Conservation (phyloP, 805 yeast genomes). For the Pichia cephalocereana region DNA sequence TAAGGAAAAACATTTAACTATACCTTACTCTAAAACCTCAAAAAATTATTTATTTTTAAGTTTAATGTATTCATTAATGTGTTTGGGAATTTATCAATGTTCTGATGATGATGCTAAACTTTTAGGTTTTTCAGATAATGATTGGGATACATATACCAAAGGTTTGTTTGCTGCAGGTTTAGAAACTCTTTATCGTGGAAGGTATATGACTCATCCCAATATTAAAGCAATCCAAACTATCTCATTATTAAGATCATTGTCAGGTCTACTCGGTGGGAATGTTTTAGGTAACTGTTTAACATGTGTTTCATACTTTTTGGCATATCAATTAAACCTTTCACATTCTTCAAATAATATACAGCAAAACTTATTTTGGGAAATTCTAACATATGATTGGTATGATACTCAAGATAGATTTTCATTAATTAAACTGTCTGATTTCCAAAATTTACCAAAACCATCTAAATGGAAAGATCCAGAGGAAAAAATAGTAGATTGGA, state of each 20-base stretch:
- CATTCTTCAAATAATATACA: slow-evolving; percentile 3
- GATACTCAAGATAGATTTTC: slow-evolving; percentile 22
- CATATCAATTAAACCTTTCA: slow-evolving; percentile 21
- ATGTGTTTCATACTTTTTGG: slow-evolving; percentile 15
- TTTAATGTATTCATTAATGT: slow-evolving; percentile 24
- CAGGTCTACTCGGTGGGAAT: slow-evolving; percentile 24
- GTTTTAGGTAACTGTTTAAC: slow-evolving; percentile 19
- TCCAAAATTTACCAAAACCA: slow-evolving; percentile 19
- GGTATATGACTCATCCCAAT: slow-evolving; percentile 25
- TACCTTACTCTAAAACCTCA: slow-evolving; percentile 17
- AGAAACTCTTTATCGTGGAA: slow-evolving; percentile 26
- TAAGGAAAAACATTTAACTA: slow-evolving; percentile 20
- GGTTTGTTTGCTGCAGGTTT: slow-evolving; percentile 23
- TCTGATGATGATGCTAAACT: slow-evolving; percentile 13
- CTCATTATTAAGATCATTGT: slow-evolving; percentile 20
- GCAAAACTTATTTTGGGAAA: slow-evolving; percentile 22
- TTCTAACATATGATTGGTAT: slow-evolving; percentile 26
- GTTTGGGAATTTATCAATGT: slow-evolving; percentile 23
- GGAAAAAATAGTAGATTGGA: slow-evolving; percentile 12
- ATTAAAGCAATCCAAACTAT: slow-evolving; percentile 21
- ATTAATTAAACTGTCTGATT: slow-evolving; percentile 14
- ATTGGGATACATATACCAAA: slow-evolving; percentile 22
- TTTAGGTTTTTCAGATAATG: slow-evolving; percentile 17
- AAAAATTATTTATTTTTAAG: slow-evolving; percentile 23
- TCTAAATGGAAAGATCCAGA: slow-evolving; percentile 12